Percentiles rank a stretch among this genome's conserved stretches.
phyloP scores from a whole-genome alignment of 805 yeast genomes.

The Metschnikowia lochheadii region DNA sequence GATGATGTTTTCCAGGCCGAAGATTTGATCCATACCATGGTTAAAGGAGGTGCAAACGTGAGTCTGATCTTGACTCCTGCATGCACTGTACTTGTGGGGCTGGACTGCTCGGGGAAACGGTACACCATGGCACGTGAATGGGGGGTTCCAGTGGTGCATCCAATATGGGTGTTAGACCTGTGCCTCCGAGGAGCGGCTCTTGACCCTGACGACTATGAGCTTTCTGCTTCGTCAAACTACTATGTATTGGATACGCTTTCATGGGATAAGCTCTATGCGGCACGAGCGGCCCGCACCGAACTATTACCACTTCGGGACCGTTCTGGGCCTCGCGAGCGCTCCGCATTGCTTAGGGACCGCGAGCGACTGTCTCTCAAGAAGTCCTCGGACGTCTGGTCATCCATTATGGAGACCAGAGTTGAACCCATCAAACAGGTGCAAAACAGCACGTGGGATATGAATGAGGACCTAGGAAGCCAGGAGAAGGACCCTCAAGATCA shows the following conservation, averaged over 20 bases:
- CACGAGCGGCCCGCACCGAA: conserved; percentile 1
- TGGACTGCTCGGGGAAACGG: conserved; percentile 48
- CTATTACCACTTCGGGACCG: conserved; percentile 4
- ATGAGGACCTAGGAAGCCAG: conserved; percentile 9
- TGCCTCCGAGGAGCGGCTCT: conserved; percentile 42
- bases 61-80: conserved; percentile 47
- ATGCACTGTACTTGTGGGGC: conserved; percentile 45
- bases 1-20: conserved; percentile 21
- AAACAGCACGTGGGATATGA: conserved; percentile 25
- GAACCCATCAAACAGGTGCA: conserved; percentile 12
- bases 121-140: conserved; percentile 50
- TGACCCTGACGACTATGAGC: conserved; percentile 37
- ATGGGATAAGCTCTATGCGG: conserved; percentile 30
- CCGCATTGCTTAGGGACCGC: conserved; percentile 3
- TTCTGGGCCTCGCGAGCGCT: conserved; percentile 9
- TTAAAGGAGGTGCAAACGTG: conserved; percentile 46
- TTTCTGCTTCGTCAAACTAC: conserved; percentile 16
- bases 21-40: conserved; percentile 32
- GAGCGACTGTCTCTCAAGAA: conserved; percentile 16
- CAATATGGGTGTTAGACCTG: conserved; percentile 47
- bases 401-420: conserved; percentile 32
- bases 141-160: conserved; percentile 50
- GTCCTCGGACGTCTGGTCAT: conserved; percentile 39
- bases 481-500: too few relatives aligned
- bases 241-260: conserved; percentile 15